A percentile compares a stretch with the other conserved stretches of the same genome.
Conservation (phyloP, 1,139 yeast species). For the Zygosaccharomyces pseudobailii region DNA sequence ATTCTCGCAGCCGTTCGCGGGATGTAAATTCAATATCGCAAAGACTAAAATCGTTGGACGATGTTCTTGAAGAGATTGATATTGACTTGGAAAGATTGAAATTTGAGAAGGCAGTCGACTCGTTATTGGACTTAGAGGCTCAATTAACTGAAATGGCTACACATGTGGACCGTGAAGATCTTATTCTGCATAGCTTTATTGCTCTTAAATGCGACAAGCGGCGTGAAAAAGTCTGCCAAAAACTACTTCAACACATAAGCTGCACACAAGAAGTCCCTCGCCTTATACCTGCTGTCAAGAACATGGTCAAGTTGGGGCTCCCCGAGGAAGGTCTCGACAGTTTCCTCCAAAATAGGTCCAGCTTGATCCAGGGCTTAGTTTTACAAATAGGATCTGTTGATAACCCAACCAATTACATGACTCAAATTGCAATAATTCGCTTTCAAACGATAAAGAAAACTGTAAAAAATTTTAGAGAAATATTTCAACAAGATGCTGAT, state of each 20-base stretch:
- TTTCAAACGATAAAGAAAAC: conserved; percentile 52
- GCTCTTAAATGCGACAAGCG: conserved; percentile 40
- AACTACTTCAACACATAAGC: conserved; percentile 35
- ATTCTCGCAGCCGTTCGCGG: conserved; percentile 22
- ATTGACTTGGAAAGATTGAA: conserved; percentile 27
- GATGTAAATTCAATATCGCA: conserved; percentile 19
- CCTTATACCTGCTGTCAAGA: conserved; percentile 35
- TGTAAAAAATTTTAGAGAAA: conserved; percentile 41
- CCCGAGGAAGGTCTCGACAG: conserved; percentile 46
- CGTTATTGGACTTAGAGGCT: conserved; percentile 21
- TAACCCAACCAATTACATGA: conserved; percentile 49
- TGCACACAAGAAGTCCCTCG: conserved; percentile 30
- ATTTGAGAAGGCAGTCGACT: conserved; percentile 26
- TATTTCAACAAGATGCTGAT: conserved; percentile 40
- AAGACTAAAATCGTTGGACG: conserved; percentile 24
- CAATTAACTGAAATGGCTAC: conserved; percentile 15
- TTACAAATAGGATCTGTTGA: conserved; percentile 51
- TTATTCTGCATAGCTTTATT: conserved; percentile 40
- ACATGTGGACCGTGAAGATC: conserved; percentile 35
- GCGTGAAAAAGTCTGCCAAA: conserved; percentile 28
- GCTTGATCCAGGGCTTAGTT: conserved; percentile 42
- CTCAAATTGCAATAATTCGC: conserved; percentile 56
- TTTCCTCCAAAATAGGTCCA: conserved; percentile 44
- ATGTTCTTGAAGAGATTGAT: conserved; percentile 30
- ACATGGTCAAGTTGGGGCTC: conserved; percentile 41